Evolutionary conservation across 306 rosid genomes (phyloP).

Genomic region (Prosopis cineraria): DNA sequence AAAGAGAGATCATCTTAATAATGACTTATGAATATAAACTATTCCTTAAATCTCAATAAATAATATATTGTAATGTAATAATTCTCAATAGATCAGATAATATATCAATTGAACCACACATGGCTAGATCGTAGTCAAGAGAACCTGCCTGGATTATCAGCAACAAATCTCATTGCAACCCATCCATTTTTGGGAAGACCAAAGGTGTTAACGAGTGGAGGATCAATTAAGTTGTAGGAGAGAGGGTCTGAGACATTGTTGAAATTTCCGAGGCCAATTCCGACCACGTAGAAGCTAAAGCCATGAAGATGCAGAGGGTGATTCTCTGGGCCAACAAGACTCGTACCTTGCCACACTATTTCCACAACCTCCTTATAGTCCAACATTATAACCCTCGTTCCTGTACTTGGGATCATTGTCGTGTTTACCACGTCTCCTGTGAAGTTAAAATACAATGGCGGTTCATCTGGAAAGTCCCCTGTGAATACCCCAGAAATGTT

Average conservation of each 20-base stretch:
- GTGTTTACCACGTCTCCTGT: constrained; percentile 40
- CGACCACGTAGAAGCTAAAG: constrained; percentile 43
- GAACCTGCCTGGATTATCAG: constrained; percentile 45
- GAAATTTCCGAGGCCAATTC: constrained; percentile 40
- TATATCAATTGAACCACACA: too few species aligned
- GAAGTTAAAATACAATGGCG: constrained; percentile 39
- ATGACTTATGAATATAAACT: too few species aligned
- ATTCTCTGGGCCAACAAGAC: constrained; percentile 40
- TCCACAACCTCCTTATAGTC: constrained; percentile 43
- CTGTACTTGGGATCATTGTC: constrained; percentile 27
- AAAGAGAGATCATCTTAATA: too few species aligned
- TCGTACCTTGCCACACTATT: constrained; percentile 52
- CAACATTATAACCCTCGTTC: constrained; percentile 32
- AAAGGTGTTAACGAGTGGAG: constrained; percentile 48
- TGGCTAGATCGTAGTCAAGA: too few species aligned
- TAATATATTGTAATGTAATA: too few species aligned
- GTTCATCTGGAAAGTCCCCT: constrained; percentile 35
- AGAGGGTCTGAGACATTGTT: constrained; percentile 29
- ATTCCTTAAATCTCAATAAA: too few species aligned
- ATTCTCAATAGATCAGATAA: too few species aligned
- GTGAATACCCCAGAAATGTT: constrained; percentile 38
- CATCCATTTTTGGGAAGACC: constrained; percentile 55
- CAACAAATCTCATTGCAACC: constrained; percentile 43
- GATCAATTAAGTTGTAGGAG: constrained; percentile 45
- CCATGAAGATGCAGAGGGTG: constrained; percentile 64